Percentiles rank a stretch among this genome's conserved stretches.
Evolutionary conservation across 352 stramenopile genomes (phyloP).

Genomic region (Globisporangium heterothallicum): DNA sequence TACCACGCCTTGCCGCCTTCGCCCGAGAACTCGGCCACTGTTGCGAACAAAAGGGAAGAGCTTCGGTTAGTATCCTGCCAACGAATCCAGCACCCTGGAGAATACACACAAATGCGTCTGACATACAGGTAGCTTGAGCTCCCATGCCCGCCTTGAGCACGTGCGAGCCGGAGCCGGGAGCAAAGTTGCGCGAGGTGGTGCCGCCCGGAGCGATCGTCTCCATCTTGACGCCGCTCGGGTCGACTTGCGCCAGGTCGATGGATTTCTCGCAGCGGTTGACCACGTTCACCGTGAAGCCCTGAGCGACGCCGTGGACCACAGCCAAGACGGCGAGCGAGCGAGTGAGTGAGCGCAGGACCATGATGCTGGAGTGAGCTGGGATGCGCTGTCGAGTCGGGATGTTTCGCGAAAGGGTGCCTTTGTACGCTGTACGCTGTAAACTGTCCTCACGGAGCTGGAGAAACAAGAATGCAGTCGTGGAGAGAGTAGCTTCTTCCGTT

Average conservation of each 20-base stretch:
- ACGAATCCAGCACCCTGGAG: background rate
- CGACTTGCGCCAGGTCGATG: constrained; percentile 41
- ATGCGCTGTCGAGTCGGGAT: background rate
- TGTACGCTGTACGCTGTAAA: too few relatives aligned
- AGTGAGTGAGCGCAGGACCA: constrained; percentile 26
- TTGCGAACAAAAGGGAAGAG: background rate
- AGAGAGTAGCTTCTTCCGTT: background rate
- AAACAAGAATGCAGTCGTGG: background rate
- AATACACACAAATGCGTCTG: background rate
- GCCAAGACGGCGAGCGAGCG: constrained; percentile 21
- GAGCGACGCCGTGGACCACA: constrained; percentile 22
- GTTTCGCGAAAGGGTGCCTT: too few relatives aligned
- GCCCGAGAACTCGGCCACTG: constrained; percentile 67
- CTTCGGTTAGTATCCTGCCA: background rate
- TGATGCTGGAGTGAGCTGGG: constrained; percentile 1
- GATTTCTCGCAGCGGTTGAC: constrained; percentile 46
- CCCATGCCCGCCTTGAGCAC: constrained; percentile 45
- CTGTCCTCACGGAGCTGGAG: background rate
- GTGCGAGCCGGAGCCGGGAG: constrained; percentile 25
- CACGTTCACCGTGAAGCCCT: constrained; percentile 47
- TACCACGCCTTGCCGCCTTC: constrained; percentile 48
- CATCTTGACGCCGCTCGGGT: constrained; percentile 17
- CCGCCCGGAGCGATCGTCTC: constrained; percentile 27
- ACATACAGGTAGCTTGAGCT: constrained; percentile 56
- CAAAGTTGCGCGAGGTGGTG: constrained; percentile 27